Evolutionary conservation across 2,329 filamentous ascomycete species (phyloP).

Genomic region (Alternaria angustiovoidea): DNA sequence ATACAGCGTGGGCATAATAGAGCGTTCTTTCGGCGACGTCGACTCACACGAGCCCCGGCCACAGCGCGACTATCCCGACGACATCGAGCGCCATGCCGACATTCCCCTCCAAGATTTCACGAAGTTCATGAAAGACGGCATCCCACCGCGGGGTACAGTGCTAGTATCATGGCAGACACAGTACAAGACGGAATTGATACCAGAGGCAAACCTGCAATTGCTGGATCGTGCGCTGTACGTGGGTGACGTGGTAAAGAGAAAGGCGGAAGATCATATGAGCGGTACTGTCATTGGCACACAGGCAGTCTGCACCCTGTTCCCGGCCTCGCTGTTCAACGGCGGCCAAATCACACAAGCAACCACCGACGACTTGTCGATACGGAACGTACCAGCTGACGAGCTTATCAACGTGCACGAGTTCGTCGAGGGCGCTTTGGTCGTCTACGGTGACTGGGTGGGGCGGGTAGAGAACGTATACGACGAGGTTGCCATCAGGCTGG

Average conservation of each 20-base stretch:
- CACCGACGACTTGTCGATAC: conserved; percentile 47
- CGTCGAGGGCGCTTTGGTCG: conserved; percentile 60
- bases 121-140: conserved; percentile 53
- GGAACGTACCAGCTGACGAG: conserved; percentile 56
- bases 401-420: conserved; percentile 57
- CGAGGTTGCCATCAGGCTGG: conserved; percentile 60
- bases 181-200: conserved; percentile 52
- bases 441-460: conserved; percentile 66
- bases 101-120: conserved; percentile 45
- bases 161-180: conserved; percentile 59
- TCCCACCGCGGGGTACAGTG: conserved; percentile 62
- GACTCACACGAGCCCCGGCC: conserved; percentile 58
- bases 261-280: conserved; percentile 58
- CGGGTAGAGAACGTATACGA: conserved; percentile 59
- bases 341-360: conserved; percentile 31
- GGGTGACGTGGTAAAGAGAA: conserved; percentile 64
- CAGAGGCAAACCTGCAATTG: conserved; percentile 56
- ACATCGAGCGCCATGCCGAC: conserved; percentile 47
- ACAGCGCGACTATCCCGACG: conserved; percentile 48
- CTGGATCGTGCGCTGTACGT: conserved; percentile 63
- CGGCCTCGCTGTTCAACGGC: conserved; percentile 38
- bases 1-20: conserved; percentile 55
- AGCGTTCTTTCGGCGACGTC: conserved; percentile 54
- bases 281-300: conserved; percentile 62
- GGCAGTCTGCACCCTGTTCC: conserved; percentile 57